These are phyloP conservation scores for Penicillium atrosanguineum DNA, from an alignment of 495 filamentous ascomycete genomes.

Conservation along the genomic window DNA sequence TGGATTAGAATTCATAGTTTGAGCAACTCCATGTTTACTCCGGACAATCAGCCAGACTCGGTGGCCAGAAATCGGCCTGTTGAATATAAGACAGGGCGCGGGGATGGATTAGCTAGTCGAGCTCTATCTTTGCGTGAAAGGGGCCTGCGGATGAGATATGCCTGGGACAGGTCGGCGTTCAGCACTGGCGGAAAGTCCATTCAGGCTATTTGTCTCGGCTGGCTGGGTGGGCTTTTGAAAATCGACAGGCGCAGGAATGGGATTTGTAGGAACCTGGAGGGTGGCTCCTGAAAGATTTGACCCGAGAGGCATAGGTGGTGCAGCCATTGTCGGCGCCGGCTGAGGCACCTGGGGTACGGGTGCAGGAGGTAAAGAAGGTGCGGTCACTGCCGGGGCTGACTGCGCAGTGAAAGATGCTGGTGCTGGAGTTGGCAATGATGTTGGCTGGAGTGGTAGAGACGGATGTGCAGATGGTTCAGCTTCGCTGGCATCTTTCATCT, in stretches of 20 bases:
- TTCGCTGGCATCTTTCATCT: slow-evolving; percentile 11
- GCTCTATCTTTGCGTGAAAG: slow-evolving; percentile 2
- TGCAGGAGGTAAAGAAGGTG: not conserved
- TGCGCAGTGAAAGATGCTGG: slow-evolving; percentile 3
- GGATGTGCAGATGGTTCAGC: not conserved
- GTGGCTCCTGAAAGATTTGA: not conserved
- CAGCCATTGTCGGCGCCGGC: not conserved
- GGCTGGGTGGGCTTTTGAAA: slow-evolving; percentile 1
- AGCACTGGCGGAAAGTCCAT: not conserved
- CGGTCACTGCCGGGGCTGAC: not conserved
- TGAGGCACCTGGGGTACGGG: slow-evolving; percentile 1
- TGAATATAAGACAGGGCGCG: not conserved
- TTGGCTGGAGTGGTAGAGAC: not conserved
- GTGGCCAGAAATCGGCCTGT: not conserved
- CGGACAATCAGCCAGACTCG: not conserved
- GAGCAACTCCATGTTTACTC: slow-evolving; percentile 2
- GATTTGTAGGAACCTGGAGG: not conserved
- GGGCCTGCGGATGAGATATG: slow-evolving; percentile 2
- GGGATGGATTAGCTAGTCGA: not conserved
- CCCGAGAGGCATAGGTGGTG: not conserved
- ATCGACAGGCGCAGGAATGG: not conserved
- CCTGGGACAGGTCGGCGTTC: slow-evolving; percentile 1
- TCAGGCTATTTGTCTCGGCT: slow-evolving; percentile 9
- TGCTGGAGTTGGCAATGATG: not conserved
- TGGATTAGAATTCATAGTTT: not conserved